Evolutionary conservation across 345 rosid genomes (phyloP), one percentile per base, ranked within the genome.

Genomic region (Eutrema yunnanense): DNA sequence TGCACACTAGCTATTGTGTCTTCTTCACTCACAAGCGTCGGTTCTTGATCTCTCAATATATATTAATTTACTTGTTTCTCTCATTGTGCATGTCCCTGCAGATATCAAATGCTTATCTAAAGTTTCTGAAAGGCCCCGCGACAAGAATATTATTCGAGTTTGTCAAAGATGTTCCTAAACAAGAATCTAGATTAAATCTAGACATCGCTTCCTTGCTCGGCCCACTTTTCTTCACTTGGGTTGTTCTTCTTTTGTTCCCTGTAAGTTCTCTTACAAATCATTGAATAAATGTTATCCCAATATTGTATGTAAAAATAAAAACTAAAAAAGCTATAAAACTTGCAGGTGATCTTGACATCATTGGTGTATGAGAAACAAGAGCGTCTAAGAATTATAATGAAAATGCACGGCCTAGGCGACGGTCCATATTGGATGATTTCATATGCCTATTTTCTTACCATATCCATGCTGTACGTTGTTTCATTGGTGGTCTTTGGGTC

Each of bases 321-420:
- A 55, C 22, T 54, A 19, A 22, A 22, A 22, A 22, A 13, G 22
- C 11, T 56, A 4, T 14, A 56, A 56, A 54, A 13, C 37, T 11
- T 89, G 95, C 62, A 95, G 96, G 68, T 88, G 82, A 89, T 93
- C 44, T 73, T 95, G 83, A 75, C 86, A 66, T 74, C 93, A 22
- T 72, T 95, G 74, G 96, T 95, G 22, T 92, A 92, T 40, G 98
- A 95, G 85, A 95, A 90, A 59, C 86, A 90, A 71, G 82, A 88
- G 42, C 93, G 82, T 52, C 83, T 89, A 73, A 83, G 97, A 76
- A 86, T 92, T 55, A 95, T 95, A 92, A 95, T 92, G 99, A 92
- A 92, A 83, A 92, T 95, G 99, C 99, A 95, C 2, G 97, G 97
- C 38, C 89, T 95, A 72, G 89, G 97, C 9, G 96, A 92, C 73